These are phyloP conservation scores for Phytopythium aichiense DNA, from an alignment of 352 stramenopile species.

Conservation along the genomic window DNA sequence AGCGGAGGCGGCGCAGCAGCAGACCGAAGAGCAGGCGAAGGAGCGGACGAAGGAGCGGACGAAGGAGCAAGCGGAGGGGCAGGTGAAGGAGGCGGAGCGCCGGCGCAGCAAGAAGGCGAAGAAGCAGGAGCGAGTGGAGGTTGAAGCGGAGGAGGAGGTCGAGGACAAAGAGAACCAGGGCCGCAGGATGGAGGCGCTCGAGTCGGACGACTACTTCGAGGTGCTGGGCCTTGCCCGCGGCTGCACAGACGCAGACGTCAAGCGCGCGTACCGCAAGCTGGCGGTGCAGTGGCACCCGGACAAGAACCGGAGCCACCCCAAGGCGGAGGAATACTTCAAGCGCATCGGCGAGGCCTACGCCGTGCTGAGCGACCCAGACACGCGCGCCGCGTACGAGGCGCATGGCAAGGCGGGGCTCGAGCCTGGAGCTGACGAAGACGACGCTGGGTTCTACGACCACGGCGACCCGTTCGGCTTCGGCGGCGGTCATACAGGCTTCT, in stretches of 20 bases:
- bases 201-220: slow-evolving; percentile 75
- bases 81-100: neutral
- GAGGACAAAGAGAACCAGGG: neutral
- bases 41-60: neutral
- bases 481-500: slow-evolving; percentile 25
- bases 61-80: neutral
- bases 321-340: slow-evolving; percentile 89
- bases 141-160: too few species aligned
- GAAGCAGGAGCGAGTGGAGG: neutral
- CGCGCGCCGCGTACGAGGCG: slow-evolving; percentile 50
- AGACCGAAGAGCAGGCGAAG: neutral
- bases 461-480: slow-evolving; percentile 16
- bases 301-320: slow-evolving; percentile 84
- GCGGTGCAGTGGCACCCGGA: slow-evolving; percentile 92
- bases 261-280: slow-evolving; percentile 61
- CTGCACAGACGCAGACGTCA: slow-evolving; percentile 49
- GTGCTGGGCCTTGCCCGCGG: slow-evolving; percentile 41
- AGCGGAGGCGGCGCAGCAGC: neutral
- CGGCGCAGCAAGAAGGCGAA: too few species aligned
- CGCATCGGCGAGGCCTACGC: slow-evolving; percentile 89
- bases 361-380: slow-evolving; percentile 72
- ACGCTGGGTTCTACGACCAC: neutral
- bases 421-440: neutral
- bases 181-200: slow-evolving; percentile 29
- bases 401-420: slow-evolving; percentile 32